phyloP scores from a whole-genome alignment of 73 alveolate species.

The Effrenium voratum region DNA sequence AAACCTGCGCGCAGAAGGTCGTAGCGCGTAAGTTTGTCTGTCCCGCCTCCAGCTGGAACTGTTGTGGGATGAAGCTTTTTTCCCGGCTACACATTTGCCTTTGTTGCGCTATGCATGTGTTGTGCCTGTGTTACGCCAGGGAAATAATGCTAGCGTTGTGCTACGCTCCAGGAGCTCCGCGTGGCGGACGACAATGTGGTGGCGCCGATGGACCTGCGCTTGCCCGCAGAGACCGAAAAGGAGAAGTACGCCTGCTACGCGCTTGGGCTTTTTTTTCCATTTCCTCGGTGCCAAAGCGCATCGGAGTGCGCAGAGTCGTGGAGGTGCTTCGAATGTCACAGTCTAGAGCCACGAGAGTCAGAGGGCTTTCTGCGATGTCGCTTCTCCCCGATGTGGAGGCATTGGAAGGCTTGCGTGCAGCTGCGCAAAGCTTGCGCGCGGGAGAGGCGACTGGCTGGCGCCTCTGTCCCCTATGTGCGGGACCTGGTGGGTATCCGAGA shows the following conservation, averaged over 20 bases:
- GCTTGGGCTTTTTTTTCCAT: background rate
- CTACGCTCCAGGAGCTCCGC: conserved; percentile 3
- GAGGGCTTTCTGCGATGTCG: background rate
- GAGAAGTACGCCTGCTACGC: background rate
- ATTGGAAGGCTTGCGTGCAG: conserved; percentile 1
- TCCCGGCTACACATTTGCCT: no score
- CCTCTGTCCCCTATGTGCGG: background rate
- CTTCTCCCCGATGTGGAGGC: background rate
- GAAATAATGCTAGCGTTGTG: no score
- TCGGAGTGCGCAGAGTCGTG: background rate
- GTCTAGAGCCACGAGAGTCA: background rate
- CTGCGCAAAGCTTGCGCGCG: background rate
- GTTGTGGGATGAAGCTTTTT: no score
- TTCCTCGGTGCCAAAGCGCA: background rate
- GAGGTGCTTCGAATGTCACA: background rate
- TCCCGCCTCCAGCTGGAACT: no score
- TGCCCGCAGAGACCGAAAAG: background rate
- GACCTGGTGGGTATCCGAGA: background rate
- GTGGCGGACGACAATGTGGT: conserved; percentile 10
- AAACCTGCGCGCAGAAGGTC: no score
- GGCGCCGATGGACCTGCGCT: background rate
- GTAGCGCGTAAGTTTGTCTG: no score
- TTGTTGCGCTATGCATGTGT: no score
- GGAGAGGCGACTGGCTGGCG: background rate
- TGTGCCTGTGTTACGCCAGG: no score